Conservation (phyloP, 2,329 filamentous ascomycete species). For the Alternaria consortialis region DNA sequence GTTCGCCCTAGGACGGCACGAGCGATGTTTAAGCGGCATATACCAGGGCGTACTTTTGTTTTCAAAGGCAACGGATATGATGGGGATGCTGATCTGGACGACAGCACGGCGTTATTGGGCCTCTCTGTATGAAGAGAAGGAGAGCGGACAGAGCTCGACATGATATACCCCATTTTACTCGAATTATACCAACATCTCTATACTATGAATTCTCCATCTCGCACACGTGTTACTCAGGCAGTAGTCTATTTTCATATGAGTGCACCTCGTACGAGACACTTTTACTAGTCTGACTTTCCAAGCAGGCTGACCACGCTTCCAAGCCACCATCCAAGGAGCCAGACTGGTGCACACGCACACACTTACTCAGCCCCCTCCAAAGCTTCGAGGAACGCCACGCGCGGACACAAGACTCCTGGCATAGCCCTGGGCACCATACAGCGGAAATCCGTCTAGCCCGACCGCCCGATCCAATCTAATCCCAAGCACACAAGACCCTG, state of each 20-base stretch:
- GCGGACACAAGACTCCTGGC: neutral
- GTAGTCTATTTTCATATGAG: neutral
- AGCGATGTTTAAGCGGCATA: conserved; percentile 34
- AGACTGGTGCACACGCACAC: neutral
- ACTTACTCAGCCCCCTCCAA: neutral
- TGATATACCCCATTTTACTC: conserved; percentile 32
- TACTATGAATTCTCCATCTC: neutral
- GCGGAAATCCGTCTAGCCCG: neutral
- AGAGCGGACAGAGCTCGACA: conserved; percentile 17
- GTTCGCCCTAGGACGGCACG: conserved; percentile 14
- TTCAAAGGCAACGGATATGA: conserved; percentile 13
- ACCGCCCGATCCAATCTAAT: conserved; percentile 2
- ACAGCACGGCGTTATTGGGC: conserved; percentile 32
- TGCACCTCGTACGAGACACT: neutral
- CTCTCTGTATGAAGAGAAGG: conserved; percentile 1
- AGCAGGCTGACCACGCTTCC: conserved; percentile 6
- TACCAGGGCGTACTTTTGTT: conserved; percentile 26
- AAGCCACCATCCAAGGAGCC: conserved; percentile 8
- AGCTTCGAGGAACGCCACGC: neutral
- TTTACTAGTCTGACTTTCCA: neutral
- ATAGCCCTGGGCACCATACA: neutral
- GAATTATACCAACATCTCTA: conserved; percentile 12
- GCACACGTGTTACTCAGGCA: neutral
- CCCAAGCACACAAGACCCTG: neutral
- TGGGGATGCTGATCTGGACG: conserved; percentile 24